A percentile compares a stretch with the other conserved stretches of the same genome.
Evolutionary conservation across 306 rosid genomes (phyloP).

Genomic region (Lathyrus sativus): DNA sequence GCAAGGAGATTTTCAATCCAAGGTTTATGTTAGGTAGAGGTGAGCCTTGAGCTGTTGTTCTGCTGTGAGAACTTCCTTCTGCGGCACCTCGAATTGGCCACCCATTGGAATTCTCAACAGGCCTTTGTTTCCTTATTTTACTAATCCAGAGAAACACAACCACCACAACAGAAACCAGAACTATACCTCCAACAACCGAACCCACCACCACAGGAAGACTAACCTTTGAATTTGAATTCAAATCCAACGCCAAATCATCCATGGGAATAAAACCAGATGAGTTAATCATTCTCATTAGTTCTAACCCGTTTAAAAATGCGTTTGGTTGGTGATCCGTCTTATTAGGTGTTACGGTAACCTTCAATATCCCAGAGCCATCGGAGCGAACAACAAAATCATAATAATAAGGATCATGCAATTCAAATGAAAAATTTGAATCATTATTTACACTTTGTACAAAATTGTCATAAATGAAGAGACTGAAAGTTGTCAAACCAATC

Average conservation of each 20-base stretch:
- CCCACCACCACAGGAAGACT: slow-evolving; percentile 24
- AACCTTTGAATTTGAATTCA: neutral
- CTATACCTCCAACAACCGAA: slow-evolving; percentile 24
- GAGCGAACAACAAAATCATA: slow-evolving; percentile 46
- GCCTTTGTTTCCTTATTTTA: slow-evolving; percentile 35
- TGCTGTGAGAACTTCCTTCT: slow-evolving; percentile 43
- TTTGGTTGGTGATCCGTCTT: fast-evolving
- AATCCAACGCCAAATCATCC: neutral
- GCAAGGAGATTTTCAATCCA: slow-evolving; percentile 43
- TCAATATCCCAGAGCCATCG: slow-evolving; percentile 25
- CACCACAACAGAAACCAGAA: slow-evolving; percentile 6
- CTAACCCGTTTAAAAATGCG: slow-evolving; percentile 46
- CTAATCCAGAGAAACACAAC: slow-evolving; percentile 18
- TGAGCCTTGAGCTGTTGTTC: slow-evolving; percentile 37
- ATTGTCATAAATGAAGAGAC: slow-evolving; percentile 8
- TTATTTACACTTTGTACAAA: too few relatives aligned
- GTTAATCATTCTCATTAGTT: slow-evolving; percentile 44
- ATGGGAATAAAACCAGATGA: neutral
- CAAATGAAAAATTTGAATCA: too few relatives aligned
- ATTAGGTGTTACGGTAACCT: slow-evolving; percentile 1
- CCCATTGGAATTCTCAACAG: slow-evolving; percentile 27
- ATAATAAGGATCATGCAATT: slow-evolving; percentile 9
- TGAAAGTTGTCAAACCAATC: too few relatives aligned
- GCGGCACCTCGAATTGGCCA: slow-evolving; percentile 20
- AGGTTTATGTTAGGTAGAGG: slow-evolving; percentile 45